Percentiles rank a stretch among this genome's conserved stretches.
Conservation (phyloP, 106 monocot species). For the Xerophyta viscosa region DNA sequence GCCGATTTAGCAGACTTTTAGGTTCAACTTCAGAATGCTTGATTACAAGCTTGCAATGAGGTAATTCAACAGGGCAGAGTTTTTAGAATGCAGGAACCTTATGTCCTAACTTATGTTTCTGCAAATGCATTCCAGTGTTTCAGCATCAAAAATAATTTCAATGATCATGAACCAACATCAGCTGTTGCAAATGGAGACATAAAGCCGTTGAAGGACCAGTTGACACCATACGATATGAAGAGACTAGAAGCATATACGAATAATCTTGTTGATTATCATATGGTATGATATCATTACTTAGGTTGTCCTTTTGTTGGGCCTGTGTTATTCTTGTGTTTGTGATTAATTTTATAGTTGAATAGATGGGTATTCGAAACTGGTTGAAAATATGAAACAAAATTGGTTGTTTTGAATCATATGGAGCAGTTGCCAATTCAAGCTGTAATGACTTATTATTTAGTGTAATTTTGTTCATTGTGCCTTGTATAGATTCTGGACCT, state of each 20-base stretch:
- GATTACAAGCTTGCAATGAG: slow-evolving; percentile 90
- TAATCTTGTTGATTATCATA: slow-evolving; percentile 62
- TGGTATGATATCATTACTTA: slow-evolving; percentile 32
- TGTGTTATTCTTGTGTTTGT: too few relatives aligned
- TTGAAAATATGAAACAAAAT: too few relatives aligned
- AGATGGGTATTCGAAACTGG: too few relatives aligned
- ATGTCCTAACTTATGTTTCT: background rate
- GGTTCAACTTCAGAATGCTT: slow-evolving; percentile 46
- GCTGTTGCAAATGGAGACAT: slow-evolving; percentile 1
- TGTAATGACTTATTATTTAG: too few relatives aligned
- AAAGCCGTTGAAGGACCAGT: slow-evolving; percentile 17
- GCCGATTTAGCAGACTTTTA: slow-evolving; percentile 67
- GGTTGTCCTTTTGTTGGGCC: too few relatives aligned
- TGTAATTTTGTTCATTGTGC: background rate
- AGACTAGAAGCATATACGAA: slow-evolving; percentile 74
- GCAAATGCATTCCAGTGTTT: slow-evolving; percentile 35
- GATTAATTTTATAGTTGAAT: too few relatives aligned
- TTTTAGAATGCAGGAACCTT: too few relatives aligned
- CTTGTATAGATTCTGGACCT: slow-evolving; percentile 73
- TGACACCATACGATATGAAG: slow-evolving; percentile 85
- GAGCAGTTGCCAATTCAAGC: too few relatives aligned
- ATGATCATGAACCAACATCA: slow-evolving; percentile 27
- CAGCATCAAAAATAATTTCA: slow-evolving; percentile 62
- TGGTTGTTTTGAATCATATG: too few relatives aligned
- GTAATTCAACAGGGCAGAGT: slow-evolving; percentile 15